A percentile compares a stretch with the other conserved stretches of the same genome.
Evolutionary conservation across 441 rosid species (phyloP).

Genomic region (Bruguiera hainesii): DNA sequence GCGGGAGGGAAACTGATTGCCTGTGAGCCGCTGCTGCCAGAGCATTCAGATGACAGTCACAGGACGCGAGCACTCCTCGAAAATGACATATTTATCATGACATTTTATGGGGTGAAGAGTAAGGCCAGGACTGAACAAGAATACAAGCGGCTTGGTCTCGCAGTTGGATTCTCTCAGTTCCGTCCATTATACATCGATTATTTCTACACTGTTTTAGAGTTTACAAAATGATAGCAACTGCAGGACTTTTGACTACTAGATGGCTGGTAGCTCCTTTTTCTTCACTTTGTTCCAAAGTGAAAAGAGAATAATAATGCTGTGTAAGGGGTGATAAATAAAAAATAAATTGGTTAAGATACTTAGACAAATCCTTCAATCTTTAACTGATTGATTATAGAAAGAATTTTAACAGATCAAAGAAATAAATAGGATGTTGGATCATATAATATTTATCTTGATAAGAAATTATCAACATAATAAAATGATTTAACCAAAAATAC

Average conservation of each 20-base stretch:
- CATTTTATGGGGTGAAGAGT: slow-evolving; percentile 74
- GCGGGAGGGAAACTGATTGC: slow-evolving; percentile 76
- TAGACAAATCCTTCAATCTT: too few species aligned
- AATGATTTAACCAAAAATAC: not conserved
- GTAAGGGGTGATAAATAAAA: too few species aligned
- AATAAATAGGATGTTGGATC: not conserved
- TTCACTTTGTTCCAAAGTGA: too few species aligned
- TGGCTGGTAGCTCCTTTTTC: too few species aligned
- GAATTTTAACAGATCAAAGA: not conserved
- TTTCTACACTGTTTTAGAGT: slow-evolving; percentile 68
- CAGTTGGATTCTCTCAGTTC: slow-evolving; percentile 59
- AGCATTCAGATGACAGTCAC: slow-evolving; percentile 57
- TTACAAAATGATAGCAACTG: slow-evolving; percentile 45
- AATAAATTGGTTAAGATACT: too few species aligned
- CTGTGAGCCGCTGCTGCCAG: slow-evolving; percentile 78
- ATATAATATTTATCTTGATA: too few species aligned
- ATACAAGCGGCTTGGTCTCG: slow-evolving; percentile 52
- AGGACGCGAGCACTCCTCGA: slow-evolving; percentile 70
- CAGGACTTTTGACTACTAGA: too few species aligned
- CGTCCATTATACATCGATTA: slow-evolving; percentile 47
- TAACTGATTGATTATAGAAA: not conserved
- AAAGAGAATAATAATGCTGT: too few species aligned
- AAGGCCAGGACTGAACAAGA: slow-evolving; percentile 75
- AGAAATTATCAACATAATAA: too few species aligned
- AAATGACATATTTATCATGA: slow-evolving; percentile 82